Evolutionary conservation across 1,139 yeast species (phyloP).

Genomic region (Saccharomycopsis crataegensis): DNA sequence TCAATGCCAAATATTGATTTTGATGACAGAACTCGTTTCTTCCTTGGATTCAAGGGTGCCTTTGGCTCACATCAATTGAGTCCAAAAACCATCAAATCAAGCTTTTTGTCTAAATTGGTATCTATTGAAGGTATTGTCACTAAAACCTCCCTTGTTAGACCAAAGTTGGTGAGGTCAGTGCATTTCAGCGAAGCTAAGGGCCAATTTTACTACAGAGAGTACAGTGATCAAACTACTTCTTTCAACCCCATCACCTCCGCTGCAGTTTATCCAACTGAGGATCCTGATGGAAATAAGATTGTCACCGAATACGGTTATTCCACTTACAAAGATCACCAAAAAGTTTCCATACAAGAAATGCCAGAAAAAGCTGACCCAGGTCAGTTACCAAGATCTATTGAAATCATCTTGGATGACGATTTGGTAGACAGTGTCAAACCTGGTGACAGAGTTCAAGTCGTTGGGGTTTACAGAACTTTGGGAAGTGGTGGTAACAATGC

Average conservation of each 20-base stretch:
- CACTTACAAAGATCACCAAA: slow-evolving; percentile 91
- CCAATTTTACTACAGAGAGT: slow-evolving; percentile 83
- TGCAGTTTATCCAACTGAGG: slow-evolving; percentile 90
- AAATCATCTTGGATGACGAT: slow-evolving; percentile 87
- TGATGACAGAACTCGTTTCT: slow-evolving; percentile 59
- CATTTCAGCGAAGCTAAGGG: slow-evolving; percentile 87
- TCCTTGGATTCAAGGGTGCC: slow-evolving; percentile 81
- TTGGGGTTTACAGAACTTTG: slow-evolving; percentile 87
- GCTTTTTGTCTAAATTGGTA: slow-evolving; percentile 70
- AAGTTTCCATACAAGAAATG: slow-evolving; percentile 91
- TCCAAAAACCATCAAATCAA: slow-evolving; percentile 80
- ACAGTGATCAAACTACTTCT: slow-evolving; percentile 87
- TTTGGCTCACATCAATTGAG: slow-evolving; percentile 85
- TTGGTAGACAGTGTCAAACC: slow-evolving; percentile 89
- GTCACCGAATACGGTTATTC: slow-evolving; percentile 91
- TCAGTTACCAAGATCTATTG: slow-evolving; percentile 89
- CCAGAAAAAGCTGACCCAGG: slow-evolving; percentile 99
- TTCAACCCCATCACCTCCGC: slow-evolving; percentile 80
- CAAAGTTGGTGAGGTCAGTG: slow-evolving; percentile 85
- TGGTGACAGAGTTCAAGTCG: slow-evolving; percentile 91
- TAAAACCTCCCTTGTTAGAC: slow-evolving; percentile 85
- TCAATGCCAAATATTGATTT: slow-evolving; percentile 44
- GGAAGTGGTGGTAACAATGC: slow-evolving; percentile 68
- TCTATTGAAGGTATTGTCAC: slow-evolving; percentile 96
- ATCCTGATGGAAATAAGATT: slow-evolving; percentile 80